These are phyloP conservation scores for Penicillium fimorum DNA, from an alignment of 495 filamentous ascomycete genomes.

Conservation along the genomic window DNA sequence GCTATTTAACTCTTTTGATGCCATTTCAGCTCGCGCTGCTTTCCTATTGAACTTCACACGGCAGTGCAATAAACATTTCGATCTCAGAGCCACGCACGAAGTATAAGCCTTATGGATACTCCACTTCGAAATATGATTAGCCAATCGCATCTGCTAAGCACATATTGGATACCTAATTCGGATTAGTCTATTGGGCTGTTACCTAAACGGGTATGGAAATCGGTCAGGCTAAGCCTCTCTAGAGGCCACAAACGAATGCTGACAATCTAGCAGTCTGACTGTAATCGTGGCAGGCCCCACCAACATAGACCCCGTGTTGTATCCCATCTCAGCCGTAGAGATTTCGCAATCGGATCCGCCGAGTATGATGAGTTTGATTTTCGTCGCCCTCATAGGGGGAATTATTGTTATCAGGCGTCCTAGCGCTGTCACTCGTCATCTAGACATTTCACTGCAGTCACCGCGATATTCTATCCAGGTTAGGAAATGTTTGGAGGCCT, in stretches of 20 bases:
- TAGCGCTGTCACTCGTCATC: not conserved
- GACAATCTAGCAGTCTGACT: not conserved
- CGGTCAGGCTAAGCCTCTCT: not conserved
- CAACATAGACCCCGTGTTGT: too few species aligned
- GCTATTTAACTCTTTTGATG: not conserved
- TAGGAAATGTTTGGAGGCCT: too few species aligned
- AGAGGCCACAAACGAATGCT: not conserved
- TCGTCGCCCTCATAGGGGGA: too few species aligned
- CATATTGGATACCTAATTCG: not conserved
- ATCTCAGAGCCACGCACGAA: not conserved
- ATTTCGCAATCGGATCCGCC: not conserved
- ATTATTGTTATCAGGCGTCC: not conserved
- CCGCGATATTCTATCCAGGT: not conserved
- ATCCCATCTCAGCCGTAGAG: not conserved
- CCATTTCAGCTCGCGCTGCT: not conserved
- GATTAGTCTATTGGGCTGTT: not conserved
- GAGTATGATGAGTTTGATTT: not conserved
- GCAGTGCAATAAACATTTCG: conserved; percentile 1
- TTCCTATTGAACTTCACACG: not conserved
- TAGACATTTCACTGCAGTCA: not conserved
- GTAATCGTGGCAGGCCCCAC: too few species aligned
- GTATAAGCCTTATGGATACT: conserved; percentile 1
- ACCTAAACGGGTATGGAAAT: too few species aligned
- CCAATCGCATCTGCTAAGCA: not conserved
- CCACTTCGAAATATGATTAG: not conserved